These are phyloP conservation scores for Stevia rebaudiana DNA, from an alignment of 140 eudicot species.

Conservation along the genomic window DNA sequence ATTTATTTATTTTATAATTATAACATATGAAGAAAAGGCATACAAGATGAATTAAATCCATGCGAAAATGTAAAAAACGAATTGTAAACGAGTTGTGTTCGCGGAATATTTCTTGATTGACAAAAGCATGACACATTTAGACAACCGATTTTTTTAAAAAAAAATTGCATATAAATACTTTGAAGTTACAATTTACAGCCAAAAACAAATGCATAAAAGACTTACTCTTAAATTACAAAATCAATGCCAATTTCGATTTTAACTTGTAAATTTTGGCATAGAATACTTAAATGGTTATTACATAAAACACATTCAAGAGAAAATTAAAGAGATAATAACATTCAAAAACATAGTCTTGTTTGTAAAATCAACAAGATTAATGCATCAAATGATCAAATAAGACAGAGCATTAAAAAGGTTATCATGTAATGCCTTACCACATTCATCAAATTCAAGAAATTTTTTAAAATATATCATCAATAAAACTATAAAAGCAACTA, in stretches of 20 bases:
- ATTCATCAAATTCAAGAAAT: neutral
- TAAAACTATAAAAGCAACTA: neutral
- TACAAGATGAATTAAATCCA: neutral
- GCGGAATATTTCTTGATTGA: no score
- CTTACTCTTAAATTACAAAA: neutral
- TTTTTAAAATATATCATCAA: neutral
- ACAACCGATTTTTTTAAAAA: neutral
- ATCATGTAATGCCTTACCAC: neutral
- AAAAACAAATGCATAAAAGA: neutral
- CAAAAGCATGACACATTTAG: no score
- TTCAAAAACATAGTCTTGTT: neutral
- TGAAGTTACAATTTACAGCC: neutral
- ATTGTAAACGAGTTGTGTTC: neutral
- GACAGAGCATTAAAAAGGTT: neutral
- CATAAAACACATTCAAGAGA: neutral
- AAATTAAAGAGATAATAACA: neutral
- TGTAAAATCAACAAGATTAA: neutral
- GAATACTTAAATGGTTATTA: neutral
- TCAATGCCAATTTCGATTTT: neutral
- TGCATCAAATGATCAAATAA: neutral
- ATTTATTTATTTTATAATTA: neutral
- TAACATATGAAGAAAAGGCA: neutral
- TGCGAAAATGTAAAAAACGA: no score
- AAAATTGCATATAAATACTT: neutral
- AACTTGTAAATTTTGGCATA: neutral